phyloP scores from a whole-genome alignment of 2,329 filamentous ascomycete species.

The Fusarium sp. region DNA sequence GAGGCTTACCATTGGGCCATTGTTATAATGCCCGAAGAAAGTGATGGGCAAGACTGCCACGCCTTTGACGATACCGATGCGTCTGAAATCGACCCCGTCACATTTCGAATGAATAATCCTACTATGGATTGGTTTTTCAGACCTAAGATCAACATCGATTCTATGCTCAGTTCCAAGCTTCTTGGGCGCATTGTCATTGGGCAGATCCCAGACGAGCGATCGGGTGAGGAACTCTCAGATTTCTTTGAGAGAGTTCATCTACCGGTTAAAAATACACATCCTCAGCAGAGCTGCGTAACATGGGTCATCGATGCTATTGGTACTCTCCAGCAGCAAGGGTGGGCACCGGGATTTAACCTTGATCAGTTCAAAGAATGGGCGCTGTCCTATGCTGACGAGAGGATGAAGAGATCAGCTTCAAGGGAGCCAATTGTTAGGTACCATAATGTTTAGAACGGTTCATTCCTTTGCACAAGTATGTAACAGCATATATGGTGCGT shows the following conservation, averaged over 20 bases:
- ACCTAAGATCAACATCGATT: constrained; percentile 33
- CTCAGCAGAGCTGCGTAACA: constrained; percentile 56
- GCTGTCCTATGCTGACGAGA: constrained; percentile 51
- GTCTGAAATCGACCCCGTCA: constrained; percentile 50
- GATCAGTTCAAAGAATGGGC: constrained; percentile 49
- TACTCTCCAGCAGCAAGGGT: constrained; percentile 47
- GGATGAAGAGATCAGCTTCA: constrained; percentile 38
- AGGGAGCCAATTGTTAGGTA: constrained; percentile 30
- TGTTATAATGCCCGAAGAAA: constrained; percentile 44
- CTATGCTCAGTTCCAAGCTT: constrained; percentile 43
- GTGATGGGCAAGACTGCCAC: constrained; percentile 30
- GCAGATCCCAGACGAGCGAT: constrained; percentile 35
- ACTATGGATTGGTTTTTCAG: constrained; percentile 54
- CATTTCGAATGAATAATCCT: constrained; percentile 53
- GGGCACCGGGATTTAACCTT: constrained; percentile 47
- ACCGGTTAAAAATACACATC: constrained; percentile 52
- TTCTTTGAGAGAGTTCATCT: constrained; percentile 48
- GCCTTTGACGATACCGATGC: constrained; percentile 53
- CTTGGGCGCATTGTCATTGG: constrained; percentile 52
- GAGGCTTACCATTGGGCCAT: constrained; percentile 55
- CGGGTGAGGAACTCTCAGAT: constrained; percentile 35
- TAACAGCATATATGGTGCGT: no score
- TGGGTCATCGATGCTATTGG: constrained; percentile 51
- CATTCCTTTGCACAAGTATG: no score
- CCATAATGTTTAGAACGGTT: neutral